Evolutionary conservation across 2,329 filamentous ascomycete genomes (phyloP), one percentile per base, ranked within the genome.

Genomic region (Cladosporium sp.): DNA sequence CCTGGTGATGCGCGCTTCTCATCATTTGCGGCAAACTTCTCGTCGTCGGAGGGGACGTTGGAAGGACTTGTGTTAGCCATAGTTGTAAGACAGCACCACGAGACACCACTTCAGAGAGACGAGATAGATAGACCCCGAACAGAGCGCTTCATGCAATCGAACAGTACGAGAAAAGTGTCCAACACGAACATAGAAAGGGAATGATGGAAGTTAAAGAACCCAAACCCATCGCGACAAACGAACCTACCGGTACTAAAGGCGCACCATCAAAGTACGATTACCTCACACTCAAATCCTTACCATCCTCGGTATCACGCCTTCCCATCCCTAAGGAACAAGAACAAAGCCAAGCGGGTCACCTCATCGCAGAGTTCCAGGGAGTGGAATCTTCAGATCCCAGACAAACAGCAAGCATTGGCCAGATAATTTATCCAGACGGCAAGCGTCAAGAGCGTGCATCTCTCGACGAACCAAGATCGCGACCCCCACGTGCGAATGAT

Each of bases 281-380:
- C 30, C 30, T 34, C 30, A 34, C 11, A 34, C 30, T 12, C 7
- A 12, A 34, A 12, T 34, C 30, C 7, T 12, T 5, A 11, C 8
- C 20, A 30, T 19, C 51, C 51, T 36, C 51, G 49, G 49, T n/a
- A 43, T 55, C 51, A 55, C 51, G 51, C 38, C 51, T 55, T 55
- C 14, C 3, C 15, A 8, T 11, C 22, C 17, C 4, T n/a, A 20
- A 40, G 36, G 36, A 30, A 17, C n/a, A 42, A 22, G 12, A 14
- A n/a, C 19, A 5, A 25, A 20, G 20, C 42, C 42, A 47, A 28
- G 43, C 43, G 43, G 43, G 15, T 56, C 54, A 56, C 42, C 54
- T 56, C 54, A 49, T 39, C 40, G 34, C 39, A 28, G 34, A 17
- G 14, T 19, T 56, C 30, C 28, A 49, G 40, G 30, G n/a, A 17